Evolutionary conservation across 805 yeast species (phyloP).

Genomic region (Zygosaccharomyces siamensis): DNA sequence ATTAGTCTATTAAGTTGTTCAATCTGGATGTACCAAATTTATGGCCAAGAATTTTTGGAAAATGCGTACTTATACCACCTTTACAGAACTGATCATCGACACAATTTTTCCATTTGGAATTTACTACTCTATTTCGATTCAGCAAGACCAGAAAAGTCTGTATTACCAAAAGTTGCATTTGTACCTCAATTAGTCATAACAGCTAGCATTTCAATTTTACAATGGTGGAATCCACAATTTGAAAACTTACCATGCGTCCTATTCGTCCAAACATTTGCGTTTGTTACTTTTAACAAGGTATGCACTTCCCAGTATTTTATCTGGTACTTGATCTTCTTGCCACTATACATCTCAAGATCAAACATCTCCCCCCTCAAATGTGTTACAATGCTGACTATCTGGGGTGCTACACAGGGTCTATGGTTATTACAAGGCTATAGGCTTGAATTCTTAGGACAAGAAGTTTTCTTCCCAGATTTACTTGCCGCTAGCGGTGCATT

Average conservation of each 20-base stretch:
- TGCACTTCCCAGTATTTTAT: slow-evolving; percentile 94
- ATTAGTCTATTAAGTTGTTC: slow-evolving; percentile 46
- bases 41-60: slow-evolving; percentile 69
- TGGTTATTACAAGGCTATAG: slow-evolving; percentile 80
- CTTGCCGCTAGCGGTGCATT: slow-evolving; percentile 53
- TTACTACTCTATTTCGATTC: slow-evolving; percentile 63
- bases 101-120: slow-evolving; percentile 88
- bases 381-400: slow-evolving; percentile 40
- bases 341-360: slow-evolving; percentile 57
- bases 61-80: slow-evolving; percentile 84
- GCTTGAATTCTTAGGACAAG: slow-evolving; percentile 72
- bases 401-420: slow-evolving; percentile 66
- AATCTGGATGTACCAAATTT: slow-evolving; percentile 55
- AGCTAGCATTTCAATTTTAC: slow-evolving; percentile 13
- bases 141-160: slow-evolving; percentile 18
- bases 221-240: slow-evolving; percentile 29
- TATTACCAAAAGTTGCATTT: slow-evolving; percentile 54
- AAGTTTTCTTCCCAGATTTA: slow-evolving; percentile 58
- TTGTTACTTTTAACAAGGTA: slow-evolving; percentile 74
- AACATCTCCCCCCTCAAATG: slow-evolving; percentile 39
- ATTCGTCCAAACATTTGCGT: slow-evolving; percentile 74
- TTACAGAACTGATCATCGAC: slow-evolving; percentile 83
- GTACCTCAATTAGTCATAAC: slow-evolving; percentile 67
- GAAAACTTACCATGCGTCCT: slow-evolving; percentile 46
- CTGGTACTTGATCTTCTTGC: slow-evolving; percentile 86